Evolutionary conservation across 2,329 filamentous ascomycete genomes (phyloP).

Genomic region (Dactylonectria macrodidyma): DNA sequence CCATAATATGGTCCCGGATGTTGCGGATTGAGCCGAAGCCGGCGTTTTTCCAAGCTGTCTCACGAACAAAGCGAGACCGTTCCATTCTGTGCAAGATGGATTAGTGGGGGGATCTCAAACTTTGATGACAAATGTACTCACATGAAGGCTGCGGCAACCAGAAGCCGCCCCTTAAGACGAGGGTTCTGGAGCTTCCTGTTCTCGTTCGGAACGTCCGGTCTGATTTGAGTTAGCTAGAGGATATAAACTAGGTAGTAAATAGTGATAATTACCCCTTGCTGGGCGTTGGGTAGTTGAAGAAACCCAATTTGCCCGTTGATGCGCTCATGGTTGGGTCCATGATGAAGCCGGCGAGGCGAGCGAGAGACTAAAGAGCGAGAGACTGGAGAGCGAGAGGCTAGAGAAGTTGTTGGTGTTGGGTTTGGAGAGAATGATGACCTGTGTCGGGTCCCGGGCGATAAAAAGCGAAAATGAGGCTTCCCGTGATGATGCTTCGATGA

Average conservation of each 20-base stretch:
- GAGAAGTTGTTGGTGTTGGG: neutral
- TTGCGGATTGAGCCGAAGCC: constrained; percentile 73
- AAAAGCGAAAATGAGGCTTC: neutral
- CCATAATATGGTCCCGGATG: constrained; percentile 65
- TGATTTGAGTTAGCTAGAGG: constrained; percentile 1
- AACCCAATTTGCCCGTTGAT: constrained; percentile 4
- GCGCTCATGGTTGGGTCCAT: neutral
- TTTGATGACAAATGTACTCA: neutral
- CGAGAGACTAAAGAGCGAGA: neutral
- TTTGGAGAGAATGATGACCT: neutral
- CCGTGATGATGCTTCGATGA: neutral
- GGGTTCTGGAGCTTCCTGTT: constrained; percentile 24
- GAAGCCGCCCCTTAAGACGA: constrained; percentile 17
- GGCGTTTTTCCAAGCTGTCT: constrained; percentile 69
- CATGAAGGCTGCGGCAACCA: constrained; percentile 23
- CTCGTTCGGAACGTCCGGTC: constrained; percentile 17
- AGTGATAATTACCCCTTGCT: constrained; percentile 11
- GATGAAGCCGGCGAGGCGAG: neutral
- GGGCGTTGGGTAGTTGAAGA: constrained; percentile 28
- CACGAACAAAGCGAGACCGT: constrained; percentile 43
- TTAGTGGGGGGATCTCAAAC: neutral
- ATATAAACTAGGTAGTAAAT: neutral
- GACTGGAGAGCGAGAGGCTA: neutral
- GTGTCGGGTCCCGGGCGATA: neutral
- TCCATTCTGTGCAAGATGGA: constrained; percentile 40